Base-by-base conservation (phyloP, 371 early-diverging fungal genomes). In the Mucor lusitanicus region DNA sequence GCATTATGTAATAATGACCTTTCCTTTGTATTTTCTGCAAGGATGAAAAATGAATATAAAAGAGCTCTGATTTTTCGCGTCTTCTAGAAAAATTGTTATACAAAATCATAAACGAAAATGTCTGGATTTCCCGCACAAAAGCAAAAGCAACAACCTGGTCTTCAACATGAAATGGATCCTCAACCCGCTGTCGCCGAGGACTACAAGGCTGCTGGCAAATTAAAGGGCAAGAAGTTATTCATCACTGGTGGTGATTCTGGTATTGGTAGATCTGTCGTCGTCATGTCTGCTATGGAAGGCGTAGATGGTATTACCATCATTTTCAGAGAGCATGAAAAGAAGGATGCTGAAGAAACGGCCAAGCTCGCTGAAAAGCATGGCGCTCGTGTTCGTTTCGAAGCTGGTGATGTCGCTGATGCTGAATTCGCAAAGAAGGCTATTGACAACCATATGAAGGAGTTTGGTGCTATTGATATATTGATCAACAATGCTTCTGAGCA, bases 401-500 rank as follows among this genome's bases (percentile, higher is more conserved):
- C 65, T 15, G 65, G 56, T 32, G 70, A 69, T 40, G 35, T 69
- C 23, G 67, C 59, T 21, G 53, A 61, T 37, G 15, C 12, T 11
- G 63, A 66, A 13, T n/a, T 54, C n/a, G 46, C 32, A 19, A 69
- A 74, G 40, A 64, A 67, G 21, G 64, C 62, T n/a, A 57, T 74
- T 4, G 64, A 74, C 8, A 37, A 37, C 33, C 67, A 70, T 57
- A 61, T 74, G 44, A 50, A 70, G 6, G 42, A 68, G 40, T 78
- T 74, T 67, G 82, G 78, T 17, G 54, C 57, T 25, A 71, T 85
- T 64, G 82, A 85, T 63, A 74, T 81, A 28, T 71, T 82, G 7
- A 72, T 84, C 48, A 84, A 84, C 64, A 85, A 84, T 66, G 84
- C 85, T 33, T 74, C 78, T 30, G 78, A 78, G 35, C 78, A 82